Evolutionary conservation across 192 early-diverging fungal genomes (phyloP), one percentile per base, ranked within the genome.

Genomic region (Linnemannia hyalina): DNA sequence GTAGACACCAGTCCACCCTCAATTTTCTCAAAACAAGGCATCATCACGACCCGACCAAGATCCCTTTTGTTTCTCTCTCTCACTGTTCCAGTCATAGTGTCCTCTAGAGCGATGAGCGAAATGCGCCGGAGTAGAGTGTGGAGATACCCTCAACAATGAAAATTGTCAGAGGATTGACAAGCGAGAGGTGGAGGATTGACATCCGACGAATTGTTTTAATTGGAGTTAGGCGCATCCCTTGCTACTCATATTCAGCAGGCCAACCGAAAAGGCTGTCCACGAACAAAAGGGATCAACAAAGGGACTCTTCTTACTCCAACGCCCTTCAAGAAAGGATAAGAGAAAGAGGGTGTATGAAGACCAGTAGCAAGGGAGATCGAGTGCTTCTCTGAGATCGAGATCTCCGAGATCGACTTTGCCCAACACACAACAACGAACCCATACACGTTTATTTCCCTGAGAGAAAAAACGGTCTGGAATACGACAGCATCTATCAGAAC

Each of bases 131-230:
- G 47, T 47, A 47, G 16, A 18, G 47, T 49, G 16, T 55, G n/a
- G n/a, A 69, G 32, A 23, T 22, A 52, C 49, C 18, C 49, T 52
- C 49, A 22, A 52, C 49, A 70, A 41, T 29, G 42, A 80, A 78
- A 55, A 60, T 5, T 36, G 36, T 47, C 69, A 70, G 40, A 70
- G 40, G 18, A 42, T 41, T 46, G 71, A 46, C 71, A 73, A 73
- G 70, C 18, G 29, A 65, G 60, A 15, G 29, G 11, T 36, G 47
- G 55, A 73, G 75, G 47, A 72, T 80, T 83, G 87, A 87, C 85
- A 88, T 88, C 88, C 88, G 85, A 90, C 83, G 88, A 90, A 90
- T 89, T 72, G 71, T 87, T 90, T 90, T 89, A 70, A 83, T 88
- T 88, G 81, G 77, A 92, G 76, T 75, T 86, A 74, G 76, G 73